phyloP scores from a whole-genome alignment of 352 stramenopile genomes.

The Poterioochromonas sp. region DNA sequence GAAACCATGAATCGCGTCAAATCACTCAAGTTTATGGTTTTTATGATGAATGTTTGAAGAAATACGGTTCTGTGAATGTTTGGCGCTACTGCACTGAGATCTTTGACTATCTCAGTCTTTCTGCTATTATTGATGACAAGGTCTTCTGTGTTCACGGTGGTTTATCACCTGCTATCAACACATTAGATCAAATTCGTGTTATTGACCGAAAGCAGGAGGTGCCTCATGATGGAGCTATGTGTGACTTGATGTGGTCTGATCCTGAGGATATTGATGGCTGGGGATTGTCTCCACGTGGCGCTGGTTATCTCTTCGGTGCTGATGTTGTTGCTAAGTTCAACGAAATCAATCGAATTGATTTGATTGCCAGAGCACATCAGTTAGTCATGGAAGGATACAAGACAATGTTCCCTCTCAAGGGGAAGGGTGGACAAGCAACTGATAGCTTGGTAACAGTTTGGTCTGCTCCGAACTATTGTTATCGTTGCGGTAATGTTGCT shows the following conservation, averaged over 20 bases:
- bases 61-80: conserved; percentile 97
- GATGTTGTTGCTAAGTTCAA: conserved; percentile 99
- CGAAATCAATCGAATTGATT: conserved; percentile 89
- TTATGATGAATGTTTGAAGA: conserved; percentile 95
- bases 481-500: conserved; percentile 94
- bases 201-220: conserved; percentile 98
- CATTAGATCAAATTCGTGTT: conserved; percentile 77
- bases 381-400: conserved; percentile 68
- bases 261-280: conserved; percentile 96
- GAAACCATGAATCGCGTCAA: conserved; percentile 96
- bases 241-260: conserved; percentile 80
- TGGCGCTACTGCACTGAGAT: conserved; percentile 99
- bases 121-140: conserved; percentile 96
- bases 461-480: conserved; percentile 98
- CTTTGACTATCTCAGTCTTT: conserved; percentile 97
- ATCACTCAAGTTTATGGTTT: conserved; percentile 99
- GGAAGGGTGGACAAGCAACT: conserved; percentile 19
- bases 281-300: conserved; percentile 89
- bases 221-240: conserved; percentile 96
- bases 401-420: conserved; percentile 34
- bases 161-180: conserved; percentile 93
- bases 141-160: conserved; percentile 98
- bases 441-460: conserved; percentile 90
- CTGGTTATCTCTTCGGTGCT: conserved; percentile 94
- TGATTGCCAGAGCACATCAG: conserved; percentile 97